phyloP scores from a whole-genome alignment of 2,329 filamentous ascomycete species.

The Diaporthe longicolla region DNA sequence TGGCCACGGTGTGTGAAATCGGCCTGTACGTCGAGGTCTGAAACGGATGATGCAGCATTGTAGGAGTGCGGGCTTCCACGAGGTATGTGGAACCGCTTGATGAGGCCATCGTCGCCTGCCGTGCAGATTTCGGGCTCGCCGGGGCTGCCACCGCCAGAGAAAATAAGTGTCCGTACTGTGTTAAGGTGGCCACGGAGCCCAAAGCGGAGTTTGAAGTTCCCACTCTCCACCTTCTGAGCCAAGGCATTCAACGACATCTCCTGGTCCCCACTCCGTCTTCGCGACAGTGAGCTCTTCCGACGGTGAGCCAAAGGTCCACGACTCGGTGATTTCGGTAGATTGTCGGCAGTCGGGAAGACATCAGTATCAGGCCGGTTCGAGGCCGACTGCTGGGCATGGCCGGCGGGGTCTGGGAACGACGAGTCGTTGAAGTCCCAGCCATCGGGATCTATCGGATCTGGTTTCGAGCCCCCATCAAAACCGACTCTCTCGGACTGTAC shows the following conservation, averaged over 20 bases:
- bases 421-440: conserved; percentile 95
- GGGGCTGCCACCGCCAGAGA: conserved; percentile 95
- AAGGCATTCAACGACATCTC: conserved; percentile 67
- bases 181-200: conserved; percentile 93
- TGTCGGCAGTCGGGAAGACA: conserved; percentile 86
- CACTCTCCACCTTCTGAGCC: conserved; percentile 74
- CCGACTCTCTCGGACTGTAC: conserved; percentile 59
- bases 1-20: conserved; percentile 98
- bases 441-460: conserved; percentile 70
- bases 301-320: conserved; percentile 78
- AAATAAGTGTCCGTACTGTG: conserved; percentile 93
- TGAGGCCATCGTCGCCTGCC: conserved; percentile 92
- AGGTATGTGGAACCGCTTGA: conserved; percentile 97
- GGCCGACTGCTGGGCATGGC: conserved; percentile 61
- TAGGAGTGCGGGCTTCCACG: conserved; percentile 72
- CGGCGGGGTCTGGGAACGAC: conserved; percentile 70
- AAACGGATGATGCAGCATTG: conserved; percentile 67
- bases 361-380: conserved; percentile 86
- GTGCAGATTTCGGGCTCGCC: conserved; percentile 98
- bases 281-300: conserved; percentile 84
- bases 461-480: conserved; percentile 62
- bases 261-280: conserved; percentile 78
- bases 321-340: conserved; percentile 84
- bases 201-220: conserved; percentile 92
- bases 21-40: conserved; percentile 90